phyloP scores from a whole-genome alignment of 139 green algal genomes.

The Micromonas pusilla region DNA sequence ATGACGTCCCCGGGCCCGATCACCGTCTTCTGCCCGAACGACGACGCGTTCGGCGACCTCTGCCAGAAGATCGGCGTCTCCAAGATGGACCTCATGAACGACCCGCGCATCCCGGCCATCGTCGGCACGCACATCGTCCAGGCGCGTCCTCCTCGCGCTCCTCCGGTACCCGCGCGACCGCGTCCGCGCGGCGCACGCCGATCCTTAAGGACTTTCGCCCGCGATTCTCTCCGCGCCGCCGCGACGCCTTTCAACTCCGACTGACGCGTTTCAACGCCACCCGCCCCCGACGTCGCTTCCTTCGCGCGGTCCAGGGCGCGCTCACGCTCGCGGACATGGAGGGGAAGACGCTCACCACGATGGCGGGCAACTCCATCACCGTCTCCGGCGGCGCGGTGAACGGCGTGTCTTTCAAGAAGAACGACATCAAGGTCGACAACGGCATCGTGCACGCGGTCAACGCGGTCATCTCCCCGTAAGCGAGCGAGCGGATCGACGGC shows the following conservation, averaged over 20 bases:
- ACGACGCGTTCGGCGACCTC: constrained; percentile 29
- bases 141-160: too few species aligned
- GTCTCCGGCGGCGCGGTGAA: constrained; percentile 9
- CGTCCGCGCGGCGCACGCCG: too few species aligned
- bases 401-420: constrained; percentile 32
- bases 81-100: constrained; percentile 35
- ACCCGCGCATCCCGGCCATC: not conserved
- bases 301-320: too few species aligned
- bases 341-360: constrained; percentile 1
- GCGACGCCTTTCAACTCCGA: too few species aligned
- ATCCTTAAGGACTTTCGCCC: too few species aligned
- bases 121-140: not conserved
- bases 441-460: constrained; percentile 29
- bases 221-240: too few species aligned
- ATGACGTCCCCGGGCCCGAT: constrained; percentile 16
- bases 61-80: constrained; percentile 24
- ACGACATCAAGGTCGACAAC: constrained; percentile 34
- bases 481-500: too few species aligned
- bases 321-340: constrained; percentile 4
- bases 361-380: constrained; percentile 17
- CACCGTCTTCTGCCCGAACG: constrained; percentile 32
- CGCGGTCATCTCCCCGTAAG: constrained; percentile 14
- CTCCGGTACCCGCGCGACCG: too few species aligned
- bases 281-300: too few species aligned
- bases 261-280: too few species aligned